These are phyloP conservation scores for Pleodorina starrii DNA, from an alignment of 139 green algal genomes.

Conservation along the genomic window DNA sequence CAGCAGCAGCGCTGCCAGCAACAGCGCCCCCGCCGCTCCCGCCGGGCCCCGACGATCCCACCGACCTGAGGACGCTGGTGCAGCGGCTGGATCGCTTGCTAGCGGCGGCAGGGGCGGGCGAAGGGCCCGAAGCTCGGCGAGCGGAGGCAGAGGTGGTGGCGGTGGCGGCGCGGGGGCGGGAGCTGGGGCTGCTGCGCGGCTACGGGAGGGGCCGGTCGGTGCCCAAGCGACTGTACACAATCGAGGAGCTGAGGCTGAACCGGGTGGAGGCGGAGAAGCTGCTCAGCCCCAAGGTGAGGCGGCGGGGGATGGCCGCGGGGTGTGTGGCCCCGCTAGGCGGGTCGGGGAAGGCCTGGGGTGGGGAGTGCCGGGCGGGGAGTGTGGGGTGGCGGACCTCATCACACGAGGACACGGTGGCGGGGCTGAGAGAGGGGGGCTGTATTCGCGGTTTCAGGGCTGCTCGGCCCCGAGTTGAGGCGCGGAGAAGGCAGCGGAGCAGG, in stretches of 20 bases:
- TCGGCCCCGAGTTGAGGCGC: no score
- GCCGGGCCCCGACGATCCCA: neutral
- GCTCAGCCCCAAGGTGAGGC: slow-evolving; percentile 73
- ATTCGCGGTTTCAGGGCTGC: no score
- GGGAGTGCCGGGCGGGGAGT: no score
- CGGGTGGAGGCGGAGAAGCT: slow-evolving; percentile 87
- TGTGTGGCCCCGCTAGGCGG: no score
- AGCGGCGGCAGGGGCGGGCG: neutral
- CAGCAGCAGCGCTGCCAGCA: no score
- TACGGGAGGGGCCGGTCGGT: slow-evolving; percentile 69
- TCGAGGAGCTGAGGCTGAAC: slow-evolving; percentile 94
- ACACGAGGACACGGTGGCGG: no score
- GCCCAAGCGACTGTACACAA: slow-evolving; percentile 82
- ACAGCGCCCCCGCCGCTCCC: no score
- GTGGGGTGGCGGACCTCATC: no score
- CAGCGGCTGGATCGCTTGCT: slow-evolving; percentile 42
- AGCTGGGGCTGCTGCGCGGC: slow-evolving; percentile 59
- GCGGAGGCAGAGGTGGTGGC: slow-evolving; percentile 61
- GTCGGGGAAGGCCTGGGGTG: no score
- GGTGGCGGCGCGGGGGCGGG: slow-evolving; percentile 44
- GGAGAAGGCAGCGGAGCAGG: no score
- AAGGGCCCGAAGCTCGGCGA: slow-evolving; percentile 1
- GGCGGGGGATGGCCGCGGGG: neutral
- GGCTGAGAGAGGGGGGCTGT: no score
- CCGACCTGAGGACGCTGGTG: neutral